Conservation (phyloP, 106 monocot species). For the Narthecium ossifragum region DNA sequence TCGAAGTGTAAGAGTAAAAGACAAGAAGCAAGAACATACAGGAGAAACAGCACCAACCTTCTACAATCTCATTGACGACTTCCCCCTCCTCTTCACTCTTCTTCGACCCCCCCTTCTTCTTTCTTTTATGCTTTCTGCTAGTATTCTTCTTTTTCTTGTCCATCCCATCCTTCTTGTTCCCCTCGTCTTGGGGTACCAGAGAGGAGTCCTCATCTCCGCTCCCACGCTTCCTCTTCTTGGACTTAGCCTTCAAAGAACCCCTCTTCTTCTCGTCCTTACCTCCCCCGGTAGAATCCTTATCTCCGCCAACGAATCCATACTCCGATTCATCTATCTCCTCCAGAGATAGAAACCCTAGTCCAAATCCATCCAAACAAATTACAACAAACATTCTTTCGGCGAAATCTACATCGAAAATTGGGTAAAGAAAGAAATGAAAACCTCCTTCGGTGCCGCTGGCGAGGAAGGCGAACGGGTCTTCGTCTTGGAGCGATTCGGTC, state of each 20-base stretch:
- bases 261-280: constrained; percentile 7
- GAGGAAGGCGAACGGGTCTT: constrained; percentile 49
- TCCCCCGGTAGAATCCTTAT: constrained; percentile 3
- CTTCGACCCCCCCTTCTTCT: constrained; percentile 17
- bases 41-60: too few species aligned
- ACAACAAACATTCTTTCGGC: constrained; percentile 3
- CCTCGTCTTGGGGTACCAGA: constrained; percentile 5
- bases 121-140: constrained; percentile 26
- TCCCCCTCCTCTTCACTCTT: constrained; percentile 6
- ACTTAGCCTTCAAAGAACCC: neutral
- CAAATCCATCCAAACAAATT: constrained; percentile 1
- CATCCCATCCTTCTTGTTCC: constrained; percentile 10
- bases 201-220: constrained; percentile 8
- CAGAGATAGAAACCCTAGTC: constrained; percentile 70
- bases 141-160: constrained; percentile 18
- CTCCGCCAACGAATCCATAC: constrained; percentile 39
- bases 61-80: neutral
- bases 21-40: neutral
- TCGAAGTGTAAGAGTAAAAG: too few species aligned
- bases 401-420: neutral
- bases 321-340: constrained; percentile 90
- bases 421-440: neutral
- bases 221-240: constrained; percentile 43
- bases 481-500: constrained; percentile 24
- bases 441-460: constrained; percentile 67